Base-by-base conservation (phyloP, 768 basidiomycete genomes). In the Phylloporus sp. region DNA sequence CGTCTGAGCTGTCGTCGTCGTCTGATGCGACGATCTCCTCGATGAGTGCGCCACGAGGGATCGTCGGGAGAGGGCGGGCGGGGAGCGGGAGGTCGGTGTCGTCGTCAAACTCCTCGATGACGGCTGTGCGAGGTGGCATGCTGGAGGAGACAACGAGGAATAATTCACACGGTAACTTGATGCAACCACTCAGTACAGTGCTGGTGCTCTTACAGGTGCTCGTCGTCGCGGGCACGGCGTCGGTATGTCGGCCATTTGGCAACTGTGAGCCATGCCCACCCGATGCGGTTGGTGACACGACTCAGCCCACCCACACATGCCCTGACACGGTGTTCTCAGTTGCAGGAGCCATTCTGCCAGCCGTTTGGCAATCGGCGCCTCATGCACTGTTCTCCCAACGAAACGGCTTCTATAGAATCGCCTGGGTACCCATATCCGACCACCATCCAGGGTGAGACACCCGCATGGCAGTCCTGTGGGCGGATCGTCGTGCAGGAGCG, bases 321-420 rank as follows among this genome's bases (percentile, higher is more conserved):
- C 23, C 49, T 57, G 47, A 55, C n/a, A n/a, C 34, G 18, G 28
- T 20, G 7, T 52, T 27, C n/a, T 49, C 56, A 95, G 92, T 73
- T 90, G 29, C 74, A 84, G 60, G 82, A 94, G 72, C 93, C 94
- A 2, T 95, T 88, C 69, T 97, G 94, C 71, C 84, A 90, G 63
- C 94, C 95, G n/a, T 95, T 93, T 64, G 95, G 95, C 46, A 95
- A 95, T 70, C 83, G 95, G 22, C 84, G 90, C 18, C 78, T 93
- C 35, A 78, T 95, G 75, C 94, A 94, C 65, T 97, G 94, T 54
- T 63, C 80, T 22, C 65, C 63, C 53, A 59, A 67, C 44, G 70
- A 62, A 59, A 61, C 64, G 32, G 20, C 55, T 24, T 45, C 69
- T 63, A 16, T 59, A 61, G 48, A 40, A 46, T n/a, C 64, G 18